These are phyloP conservation scores for Phytophthora quininea DNA, from an alignment of 352 stramenopile species.

Conservation along the genomic window DNA sequence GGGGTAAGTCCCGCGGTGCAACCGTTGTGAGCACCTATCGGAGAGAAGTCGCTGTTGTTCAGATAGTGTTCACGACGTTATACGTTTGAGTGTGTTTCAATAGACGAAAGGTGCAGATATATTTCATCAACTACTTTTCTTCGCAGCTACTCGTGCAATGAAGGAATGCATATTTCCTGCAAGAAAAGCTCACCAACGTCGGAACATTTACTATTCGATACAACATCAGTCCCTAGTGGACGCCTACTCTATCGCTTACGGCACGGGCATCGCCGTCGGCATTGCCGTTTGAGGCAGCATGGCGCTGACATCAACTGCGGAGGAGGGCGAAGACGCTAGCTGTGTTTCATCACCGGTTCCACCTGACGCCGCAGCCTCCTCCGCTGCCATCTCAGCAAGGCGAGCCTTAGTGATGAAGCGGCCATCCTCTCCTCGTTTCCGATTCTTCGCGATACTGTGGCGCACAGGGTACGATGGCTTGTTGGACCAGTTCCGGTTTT, in stretches of 20 bases:
- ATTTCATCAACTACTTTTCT: neutral
- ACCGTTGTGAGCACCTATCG: slow-evolving; percentile 40
- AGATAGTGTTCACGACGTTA: neutral
- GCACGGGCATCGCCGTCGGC: slow-evolving; percentile 36
- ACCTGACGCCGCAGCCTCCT: slow-evolving; percentile 40
- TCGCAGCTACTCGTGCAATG: neutral
- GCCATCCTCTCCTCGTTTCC: slow-evolving; percentile 81
- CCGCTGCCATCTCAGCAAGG: slow-evolving; percentile 72
- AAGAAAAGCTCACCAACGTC: neutral
- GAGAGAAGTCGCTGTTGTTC: neutral
- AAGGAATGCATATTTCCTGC: no score
- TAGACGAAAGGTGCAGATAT: neutral
- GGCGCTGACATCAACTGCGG: slow-evolving; percentile 15
- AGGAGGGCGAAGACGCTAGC: slow-evolving; percentile 23
- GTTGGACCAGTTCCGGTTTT: slow-evolving; percentile 86
- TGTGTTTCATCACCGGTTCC: slow-evolving; percentile 18
- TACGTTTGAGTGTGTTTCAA: neutral
- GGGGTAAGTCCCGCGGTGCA: slow-evolving; percentile 61
- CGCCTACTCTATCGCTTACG: slow-evolving; percentile 35
- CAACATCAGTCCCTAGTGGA: slow-evolving; percentile 7
- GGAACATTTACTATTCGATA: slow-evolving; percentile 17
- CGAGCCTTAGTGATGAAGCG: slow-evolving; percentile 83
- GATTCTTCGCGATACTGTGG: slow-evolving; percentile 85
- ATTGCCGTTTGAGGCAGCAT: slow-evolving; percentile 35
- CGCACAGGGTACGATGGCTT: slow-evolving; percentile 85